A percentile compares a stretch with the other conserved stretches of the same genome.
Evolutionary conservation across 331 rosid species (phyloP).

Genomic region (Rhamnella rubrinervis): DNA sequence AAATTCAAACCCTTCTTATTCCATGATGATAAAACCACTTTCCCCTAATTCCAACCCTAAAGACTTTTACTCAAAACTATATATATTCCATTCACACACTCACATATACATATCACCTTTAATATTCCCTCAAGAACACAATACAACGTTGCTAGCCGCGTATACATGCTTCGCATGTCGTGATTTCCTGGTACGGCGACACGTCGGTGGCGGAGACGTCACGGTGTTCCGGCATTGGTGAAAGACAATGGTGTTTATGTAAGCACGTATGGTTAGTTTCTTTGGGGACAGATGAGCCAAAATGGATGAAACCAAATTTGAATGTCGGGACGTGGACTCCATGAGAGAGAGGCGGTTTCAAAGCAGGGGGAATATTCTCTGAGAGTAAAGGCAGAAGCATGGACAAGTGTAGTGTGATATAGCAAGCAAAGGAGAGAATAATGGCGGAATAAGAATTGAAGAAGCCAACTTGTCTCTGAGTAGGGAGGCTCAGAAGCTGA

Average conservation of each 20-base stretch:
- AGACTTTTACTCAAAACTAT: neutral
- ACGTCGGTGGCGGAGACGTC: constrained; percentile 31
- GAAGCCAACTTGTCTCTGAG: constrained; percentile 3
- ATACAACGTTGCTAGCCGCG: constrained; percentile 30
- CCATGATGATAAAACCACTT: neutral
- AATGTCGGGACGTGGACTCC: constrained; percentile 13
- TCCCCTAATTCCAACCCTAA: constrained; percentile 10
- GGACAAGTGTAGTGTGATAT: constrained; percentile 21
- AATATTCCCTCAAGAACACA: constrained; percentile 1
- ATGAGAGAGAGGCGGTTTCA: constrained; percentile 27
- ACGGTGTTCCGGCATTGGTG: constrained; percentile 29
- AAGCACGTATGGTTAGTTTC: neutral
- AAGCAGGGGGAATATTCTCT: constrained; percentile 28
- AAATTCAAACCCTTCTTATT: constrained; percentile 21
- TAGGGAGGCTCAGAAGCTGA: neutral
- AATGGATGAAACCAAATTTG: constrained; percentile 6
- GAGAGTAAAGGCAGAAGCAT: neutral
- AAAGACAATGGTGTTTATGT: constrained; percentile 17
- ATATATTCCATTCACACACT: neutral
- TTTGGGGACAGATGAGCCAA: constrained; percentile 10
- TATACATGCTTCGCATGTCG: constrained; percentile 52
- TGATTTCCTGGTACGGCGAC: constrained; percentile 40
- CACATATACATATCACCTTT: neutral
- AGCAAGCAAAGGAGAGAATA: constrained; percentile 20
- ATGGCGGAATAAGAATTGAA: neutral